Evolutionary conservation across 1,284 basidiomycete genomes (phyloP).

Genomic region (Malassezia caprae): DNA sequence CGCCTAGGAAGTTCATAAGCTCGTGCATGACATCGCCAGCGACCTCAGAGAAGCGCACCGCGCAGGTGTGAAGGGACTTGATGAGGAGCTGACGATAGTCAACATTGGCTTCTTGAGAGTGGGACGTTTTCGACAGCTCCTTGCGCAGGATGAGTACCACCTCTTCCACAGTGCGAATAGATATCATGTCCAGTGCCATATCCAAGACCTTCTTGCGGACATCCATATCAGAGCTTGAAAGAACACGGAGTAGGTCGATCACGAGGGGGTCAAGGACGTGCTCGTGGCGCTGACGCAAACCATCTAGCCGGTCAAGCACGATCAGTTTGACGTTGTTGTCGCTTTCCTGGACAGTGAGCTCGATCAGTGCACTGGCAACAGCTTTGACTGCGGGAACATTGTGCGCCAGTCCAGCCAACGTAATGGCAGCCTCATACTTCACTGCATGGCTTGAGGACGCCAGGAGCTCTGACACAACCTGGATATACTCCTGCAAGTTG

Average conservation of each 20-base stretch:
- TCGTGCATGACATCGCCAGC: constrained; percentile 92
- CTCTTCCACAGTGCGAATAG: constrained; percentile 92
- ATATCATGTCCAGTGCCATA: constrained; percentile 86
- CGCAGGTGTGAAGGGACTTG: constrained; percentile 91
- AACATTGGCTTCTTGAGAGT: constrained; percentile 54
- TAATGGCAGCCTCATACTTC: constrained; percentile 95
- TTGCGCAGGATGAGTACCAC: constrained; percentile 95
- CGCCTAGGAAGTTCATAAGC: constrained; percentile 95
- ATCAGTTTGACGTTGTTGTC: constrained; percentile 99
- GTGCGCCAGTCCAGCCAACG: constrained; percentile 85
- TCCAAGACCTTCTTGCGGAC: constrained; percentile 83
- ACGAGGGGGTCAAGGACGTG: constrained; percentile 83
- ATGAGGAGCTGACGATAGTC: constrained; percentile 95
- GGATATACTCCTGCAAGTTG: constrained; percentile 65
- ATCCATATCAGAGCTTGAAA: constrained; percentile 89
- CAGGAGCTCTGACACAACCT: constrained; percentile 87
- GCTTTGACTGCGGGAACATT: constrained; percentile 95
- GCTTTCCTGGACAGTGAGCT: constrained; percentile 82
- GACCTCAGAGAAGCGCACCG: constrained; percentile 95
- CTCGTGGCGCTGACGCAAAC: constrained; percentile 73
- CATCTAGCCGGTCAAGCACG: constrained; percentile 83
- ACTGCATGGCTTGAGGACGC: constrained; percentile 84
- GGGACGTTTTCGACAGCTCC: constrained; percentile 69
- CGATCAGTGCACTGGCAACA: constrained; percentile 78
- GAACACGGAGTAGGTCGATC: constrained; percentile 88